A percentile compares a stretch with the other conserved stretches of the same genome.
Conservation (phyloP, 768 basidiomycete genomes). For the Leccinum fibrillosum region DNA sequence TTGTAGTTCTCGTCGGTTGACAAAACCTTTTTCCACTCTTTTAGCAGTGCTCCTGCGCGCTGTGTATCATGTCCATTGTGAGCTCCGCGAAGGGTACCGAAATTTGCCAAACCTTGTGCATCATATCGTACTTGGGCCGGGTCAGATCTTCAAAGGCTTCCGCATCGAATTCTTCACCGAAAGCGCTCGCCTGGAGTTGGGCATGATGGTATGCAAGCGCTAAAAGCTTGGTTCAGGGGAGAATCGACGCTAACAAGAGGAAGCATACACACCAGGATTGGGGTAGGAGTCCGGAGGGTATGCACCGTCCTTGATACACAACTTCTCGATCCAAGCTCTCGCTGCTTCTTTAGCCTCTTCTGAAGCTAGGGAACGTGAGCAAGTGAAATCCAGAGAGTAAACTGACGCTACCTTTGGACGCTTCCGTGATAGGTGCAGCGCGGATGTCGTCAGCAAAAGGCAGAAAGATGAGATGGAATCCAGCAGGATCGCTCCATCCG, state of each 20-base stretch:
- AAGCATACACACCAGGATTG: constrained; percentile 70
- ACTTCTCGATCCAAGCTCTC: constrained; percentile 70
- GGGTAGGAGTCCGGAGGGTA: constrained; percentile 90
- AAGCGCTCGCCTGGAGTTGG: constrained; percentile 88
- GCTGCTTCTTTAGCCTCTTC: constrained; percentile 68
- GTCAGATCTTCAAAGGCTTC: constrained; percentile 81
- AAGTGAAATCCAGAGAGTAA: background rate
- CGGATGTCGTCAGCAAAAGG: constrained; percentile 96
- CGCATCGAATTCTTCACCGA: constrained; percentile 83
- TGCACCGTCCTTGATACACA: constrained; percentile 70
- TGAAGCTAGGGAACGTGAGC: constrained; percentile 47
- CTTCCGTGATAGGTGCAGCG: constrained; percentile 64
- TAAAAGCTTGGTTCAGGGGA: background rate
- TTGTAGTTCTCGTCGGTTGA: constrained; percentile 62
- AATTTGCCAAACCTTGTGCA: constrained; percentile 62
- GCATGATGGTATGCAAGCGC: constrained; percentile 83
- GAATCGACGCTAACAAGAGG: background rate
- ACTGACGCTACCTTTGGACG: constrained; percentile 50
- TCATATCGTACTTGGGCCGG: constrained; percentile 67
- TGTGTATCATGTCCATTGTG: constrained; percentile 22
- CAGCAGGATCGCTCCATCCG: constrained; percentile 81
- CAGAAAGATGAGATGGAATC: constrained; percentile 90
- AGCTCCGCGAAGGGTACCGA: background rate
- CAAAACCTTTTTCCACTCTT: constrained; percentile 67
- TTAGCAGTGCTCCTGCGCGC: constrained; percentile 68